Base-by-base conservation (phyloP, 345 rosid species). In the Gossypium raimondii region DNA sequence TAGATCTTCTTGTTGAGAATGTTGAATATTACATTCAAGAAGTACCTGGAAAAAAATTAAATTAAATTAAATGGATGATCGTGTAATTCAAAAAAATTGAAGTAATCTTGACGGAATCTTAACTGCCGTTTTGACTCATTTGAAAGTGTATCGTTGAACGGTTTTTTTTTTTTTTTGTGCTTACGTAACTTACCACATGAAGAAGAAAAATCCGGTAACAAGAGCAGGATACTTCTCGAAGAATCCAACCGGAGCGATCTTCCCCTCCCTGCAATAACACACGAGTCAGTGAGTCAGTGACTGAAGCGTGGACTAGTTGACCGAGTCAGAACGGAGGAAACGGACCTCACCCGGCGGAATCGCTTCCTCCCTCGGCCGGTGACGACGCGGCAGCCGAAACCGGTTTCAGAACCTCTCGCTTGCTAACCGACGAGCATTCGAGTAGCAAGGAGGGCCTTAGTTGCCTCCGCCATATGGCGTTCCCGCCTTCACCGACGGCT, bases 291-390 rank as follows among this genome's bases (percentile, higher is more conserved):
- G 84, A 85, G 85, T 83, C 75, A 81, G 77, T 77, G 56, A 56
- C 50, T 17, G 81, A 53, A 72, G 47, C 62, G 75, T 47, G 67
- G 1, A 75, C 58, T 61, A 73, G 75, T 74, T 70, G 38, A 70
- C 59, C 70, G 77, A 81, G 81, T 72, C 71, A 80, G 77, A 85
- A 88, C 80, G 89, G 82, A 84, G 87, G 87, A 81, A 80, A 90
- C 93, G 86, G 86, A 88, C 89, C 98, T 94, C 97, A 94, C 98
- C 98, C 97, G 80, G 88, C 81, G 88, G 98, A 89, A 88, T 92
- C 97, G 74, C 93, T 84, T 63, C 96, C 92, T 67, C 71, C 71
- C 73, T 84, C 95, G 34, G 95, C 92, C 10, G 93, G 86, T 18
- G 91, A 84, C 1, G 94, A 89, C 18, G 96, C 82, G 20, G 94